Conservation (phyloP, 2,329 filamentous ascomycete species). For the Aschersonia sp. region DNA sequence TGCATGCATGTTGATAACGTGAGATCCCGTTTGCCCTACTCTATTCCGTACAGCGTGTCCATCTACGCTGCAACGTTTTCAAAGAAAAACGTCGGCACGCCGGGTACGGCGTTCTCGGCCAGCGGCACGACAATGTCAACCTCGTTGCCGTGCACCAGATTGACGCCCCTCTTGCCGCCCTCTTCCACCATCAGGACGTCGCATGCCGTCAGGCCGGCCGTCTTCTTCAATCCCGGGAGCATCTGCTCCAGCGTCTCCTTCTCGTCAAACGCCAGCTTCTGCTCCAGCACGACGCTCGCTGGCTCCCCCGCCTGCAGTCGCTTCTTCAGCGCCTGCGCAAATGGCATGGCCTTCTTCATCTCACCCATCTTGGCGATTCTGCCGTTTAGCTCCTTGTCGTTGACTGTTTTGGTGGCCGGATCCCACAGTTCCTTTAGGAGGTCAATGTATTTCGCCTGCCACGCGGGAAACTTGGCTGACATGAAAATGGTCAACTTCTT, state of each 20-base stretch:
- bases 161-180: conserved; percentile 48
- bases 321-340: conserved; percentile 77
- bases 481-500: conserved; percentile 85
- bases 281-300: conserved; percentile 57
- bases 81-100: conserved; percentile 70
- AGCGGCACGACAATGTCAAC: conserved; percentile 40
- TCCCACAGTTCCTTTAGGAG: conserved; percentile 61
- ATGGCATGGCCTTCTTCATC: conserved; percentile 98
- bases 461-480: conserved; percentile 66
- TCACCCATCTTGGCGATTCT: conserved; percentile 71
- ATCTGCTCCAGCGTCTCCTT: conserved; percentile 61
- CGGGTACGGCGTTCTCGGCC: conserved; percentile 68
- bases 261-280: conserved; percentile 82
- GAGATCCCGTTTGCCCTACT: background rate
- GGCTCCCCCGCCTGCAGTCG: conserved; percentile 60
- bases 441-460: conserved; percentile 86
- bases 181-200: conserved; percentile 61
- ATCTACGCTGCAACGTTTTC: conserved; percentile 51
- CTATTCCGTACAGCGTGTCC: background rate
- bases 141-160: conserved; percentile 36
- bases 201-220: conserved; percentile 52
- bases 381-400: conserved; percentile 70
- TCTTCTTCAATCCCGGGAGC: conserved; percentile 64
- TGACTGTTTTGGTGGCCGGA: conserved; percentile 40
- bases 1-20: background rate